phyloP scores from a whole-genome alignment of 306 rosid species.

The Dalbergia cochinchinensis region DNA sequence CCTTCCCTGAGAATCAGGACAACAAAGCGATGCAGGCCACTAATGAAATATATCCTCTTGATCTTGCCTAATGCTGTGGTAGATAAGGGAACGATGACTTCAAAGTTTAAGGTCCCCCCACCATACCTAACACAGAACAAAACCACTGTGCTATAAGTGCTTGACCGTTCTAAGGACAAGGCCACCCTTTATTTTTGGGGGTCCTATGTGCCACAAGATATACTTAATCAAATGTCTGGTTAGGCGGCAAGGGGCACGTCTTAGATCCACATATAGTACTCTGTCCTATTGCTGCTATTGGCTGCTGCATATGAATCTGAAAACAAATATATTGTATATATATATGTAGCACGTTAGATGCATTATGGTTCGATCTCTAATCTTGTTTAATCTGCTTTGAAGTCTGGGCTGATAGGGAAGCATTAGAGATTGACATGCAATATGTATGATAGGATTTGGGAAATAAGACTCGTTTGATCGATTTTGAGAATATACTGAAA shows the following conservation, averaged over 20 bases:
- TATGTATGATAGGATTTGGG: too few species aligned
- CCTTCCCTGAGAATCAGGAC: not conserved
- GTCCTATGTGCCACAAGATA: conserved; percentile 41
- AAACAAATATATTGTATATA: too few species aligned
- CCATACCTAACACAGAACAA: not conserved
- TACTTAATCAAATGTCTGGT: conserved; percentile 39
- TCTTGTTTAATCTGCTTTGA: too few species aligned
- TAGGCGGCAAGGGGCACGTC: not conserved
- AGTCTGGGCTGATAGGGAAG: too few species aligned
- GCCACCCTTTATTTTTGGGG: conserved; percentile 18
- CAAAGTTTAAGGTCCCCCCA: conserved; percentile 33
- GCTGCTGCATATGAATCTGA: too few species aligned
- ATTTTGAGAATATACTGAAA: too few species aligned
- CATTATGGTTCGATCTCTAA: too few species aligned
- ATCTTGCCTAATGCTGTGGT: conserved; percentile 33
- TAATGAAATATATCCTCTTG: not conserved
- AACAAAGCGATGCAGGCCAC: conserved; percentile 33
- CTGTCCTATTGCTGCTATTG: too few species aligned
- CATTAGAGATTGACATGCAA: too few species aligned
- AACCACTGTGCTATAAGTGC: conserved; percentile 15
- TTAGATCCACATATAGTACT: conserved; percentile 23
- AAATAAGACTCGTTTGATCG: too few species aligned
- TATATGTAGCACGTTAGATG: too few species aligned
- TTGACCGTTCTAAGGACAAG: conserved; percentile 25
- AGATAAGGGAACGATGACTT: conserved; percentile 23